Conservation (phyloP, 148 eudicot species). For the Rhododendron mucronatum region DNA sequence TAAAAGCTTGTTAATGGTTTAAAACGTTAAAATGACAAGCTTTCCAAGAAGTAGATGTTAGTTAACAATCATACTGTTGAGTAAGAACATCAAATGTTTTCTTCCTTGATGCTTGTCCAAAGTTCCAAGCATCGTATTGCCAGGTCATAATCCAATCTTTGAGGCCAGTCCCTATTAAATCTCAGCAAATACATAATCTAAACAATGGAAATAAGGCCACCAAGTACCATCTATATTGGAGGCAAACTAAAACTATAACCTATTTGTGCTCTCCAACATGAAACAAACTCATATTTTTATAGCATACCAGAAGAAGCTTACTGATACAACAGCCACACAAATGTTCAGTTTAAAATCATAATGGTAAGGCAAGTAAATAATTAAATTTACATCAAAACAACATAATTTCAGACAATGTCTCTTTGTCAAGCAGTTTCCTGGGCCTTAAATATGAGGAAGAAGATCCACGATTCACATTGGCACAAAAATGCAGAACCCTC, state of each 20-base stretch:
- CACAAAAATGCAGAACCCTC: not conserved
- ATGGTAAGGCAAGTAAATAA: not conserved
- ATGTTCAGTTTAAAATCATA: not conserved
- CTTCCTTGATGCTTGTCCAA: not conserved
- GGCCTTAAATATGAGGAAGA: not conserved
- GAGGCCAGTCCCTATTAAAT: not conserved
- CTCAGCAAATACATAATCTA: not conserved
- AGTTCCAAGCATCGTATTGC: not conserved
- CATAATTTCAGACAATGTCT: not conserved
- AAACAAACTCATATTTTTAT: not conserved
- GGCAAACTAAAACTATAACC: not conserved
- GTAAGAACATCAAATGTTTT: not conserved
- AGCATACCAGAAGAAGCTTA: not conserved
- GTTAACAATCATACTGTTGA: not conserved
- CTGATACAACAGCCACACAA: not conserved
- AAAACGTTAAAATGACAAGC: not conserved
- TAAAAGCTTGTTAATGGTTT: not conserved
- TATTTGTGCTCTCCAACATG: not conserved
- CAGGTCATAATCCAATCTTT: not conserved
- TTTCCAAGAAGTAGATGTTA: not conserved
- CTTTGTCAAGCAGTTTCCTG: constrained; percentile 6
- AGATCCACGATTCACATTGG: not conserved
- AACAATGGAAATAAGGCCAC: not conserved
- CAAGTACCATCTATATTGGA: not conserved
- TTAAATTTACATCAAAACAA: not conserved